A percentile compares a stretch with the other conserved stretches of the same genome.
phyloP scores from a whole-genome alignment of 83 land plant species.

The Isoetes engelmannii region DNA sequence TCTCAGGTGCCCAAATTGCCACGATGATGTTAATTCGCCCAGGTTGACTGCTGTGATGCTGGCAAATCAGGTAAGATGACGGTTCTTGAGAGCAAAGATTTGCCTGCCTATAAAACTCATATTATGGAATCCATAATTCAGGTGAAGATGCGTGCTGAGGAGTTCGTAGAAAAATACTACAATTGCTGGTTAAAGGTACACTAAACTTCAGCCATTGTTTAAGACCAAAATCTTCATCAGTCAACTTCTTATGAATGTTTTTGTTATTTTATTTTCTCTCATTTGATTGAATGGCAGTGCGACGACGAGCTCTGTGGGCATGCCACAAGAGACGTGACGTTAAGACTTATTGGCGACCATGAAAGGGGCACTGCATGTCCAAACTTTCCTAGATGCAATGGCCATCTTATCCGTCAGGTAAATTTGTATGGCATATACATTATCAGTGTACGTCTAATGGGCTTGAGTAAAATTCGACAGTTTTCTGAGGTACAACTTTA shows the following conservation, averaged over 20 bases:
- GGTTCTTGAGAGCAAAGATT: background rate
- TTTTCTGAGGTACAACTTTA: conserved; percentile 84
- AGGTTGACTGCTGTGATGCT: conserved; percentile 56
- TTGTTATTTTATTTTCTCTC: too few relatives aligned
- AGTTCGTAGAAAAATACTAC: conserved; percentile 62
- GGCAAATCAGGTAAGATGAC: conserved; percentile 68
- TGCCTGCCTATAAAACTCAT: background rate
- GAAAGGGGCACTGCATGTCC: conserved; percentile 92
- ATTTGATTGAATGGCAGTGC: conserved; percentile 46
- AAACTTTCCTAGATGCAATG: conserved; percentile 88
- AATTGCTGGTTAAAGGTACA: conserved; percentile 72
- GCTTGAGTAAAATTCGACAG: conserved; percentile 30
- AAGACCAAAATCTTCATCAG: too few relatives aligned
- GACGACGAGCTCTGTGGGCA: conserved; percentile 92
- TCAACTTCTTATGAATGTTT: too few relatives aligned
- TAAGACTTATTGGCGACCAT: conserved; percentile 69
- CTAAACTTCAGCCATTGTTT: too few relatives aligned
- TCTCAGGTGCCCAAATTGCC: conserved; percentile 67
- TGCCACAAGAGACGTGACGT: conserved; percentile 53
- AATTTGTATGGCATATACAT: background rate
- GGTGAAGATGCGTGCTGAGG: conserved; percentile 81
- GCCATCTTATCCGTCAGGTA: conserved; percentile 81
- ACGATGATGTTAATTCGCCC: conserved; percentile 37
- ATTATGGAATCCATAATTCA: conserved; percentile 20
- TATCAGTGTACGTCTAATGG: background rate